These are phyloP conservation scores for Backusella psychrophila DNA, from an alignment of 192 early-diverging fungal species.

Conservation along the genomic window DNA sequence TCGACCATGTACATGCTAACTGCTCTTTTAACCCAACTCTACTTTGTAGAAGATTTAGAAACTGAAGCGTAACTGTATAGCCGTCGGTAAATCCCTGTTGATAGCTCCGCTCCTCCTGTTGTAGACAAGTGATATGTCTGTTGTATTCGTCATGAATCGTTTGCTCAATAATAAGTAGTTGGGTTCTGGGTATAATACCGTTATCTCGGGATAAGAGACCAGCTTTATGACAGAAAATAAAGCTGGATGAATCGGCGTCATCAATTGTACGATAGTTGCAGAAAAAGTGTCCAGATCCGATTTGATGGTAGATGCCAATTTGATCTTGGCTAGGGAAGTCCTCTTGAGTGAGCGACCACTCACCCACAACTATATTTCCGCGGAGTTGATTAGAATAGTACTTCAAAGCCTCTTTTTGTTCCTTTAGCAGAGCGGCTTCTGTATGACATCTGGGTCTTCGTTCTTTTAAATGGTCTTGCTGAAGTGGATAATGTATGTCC, in stretches of 20 bases:
- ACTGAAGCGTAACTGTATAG: not conserved
- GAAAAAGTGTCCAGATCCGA: conserved; percentile 19
- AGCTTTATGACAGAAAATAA: conserved; percentile 14
- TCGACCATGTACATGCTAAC: not conserved
- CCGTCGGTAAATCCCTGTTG: not conserved
- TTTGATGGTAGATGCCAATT: conserved; percentile 1
- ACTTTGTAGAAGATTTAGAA: not conserved
- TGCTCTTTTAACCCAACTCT: not conserved
- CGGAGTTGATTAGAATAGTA: not conserved
- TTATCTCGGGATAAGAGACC: not conserved
- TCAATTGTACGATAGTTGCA: conserved; percentile 21
- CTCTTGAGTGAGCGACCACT: conserved; percentile 21
- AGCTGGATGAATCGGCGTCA: conserved; percentile 18
- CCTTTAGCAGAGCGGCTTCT: not conserved
- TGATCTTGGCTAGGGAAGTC: not conserved
- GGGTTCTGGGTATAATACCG: not conserved
- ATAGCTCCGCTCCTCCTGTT: not conserved
- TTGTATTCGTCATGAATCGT: not conserved
- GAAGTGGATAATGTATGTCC: not conserved
- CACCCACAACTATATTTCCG: conserved; percentile 17
- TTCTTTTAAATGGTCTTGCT: not conserved
- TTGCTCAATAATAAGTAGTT: not conserved
- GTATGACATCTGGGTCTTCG: conserved; percentile 20
- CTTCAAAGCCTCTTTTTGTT: conserved; percentile 3
- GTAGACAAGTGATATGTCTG: not conserved